phyloP scores from a whole-genome alignment of 2,329 filamentous ascomycete genomes.

The Venturia oleaginea region DNA sequence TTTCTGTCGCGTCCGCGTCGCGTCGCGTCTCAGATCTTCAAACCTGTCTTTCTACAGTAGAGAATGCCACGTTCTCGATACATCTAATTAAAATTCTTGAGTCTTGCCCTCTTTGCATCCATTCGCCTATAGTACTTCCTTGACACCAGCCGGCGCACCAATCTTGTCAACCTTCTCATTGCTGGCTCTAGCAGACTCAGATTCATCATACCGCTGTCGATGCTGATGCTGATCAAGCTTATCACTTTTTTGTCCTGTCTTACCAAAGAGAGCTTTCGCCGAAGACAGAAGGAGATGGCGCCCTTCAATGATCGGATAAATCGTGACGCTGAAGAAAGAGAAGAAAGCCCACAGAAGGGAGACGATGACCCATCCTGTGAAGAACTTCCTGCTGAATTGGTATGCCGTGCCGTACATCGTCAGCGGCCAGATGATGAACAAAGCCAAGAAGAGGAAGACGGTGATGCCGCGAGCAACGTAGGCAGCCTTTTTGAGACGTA shows the following conservation, averaged over 20 bases:
- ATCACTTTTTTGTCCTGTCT: background rate
- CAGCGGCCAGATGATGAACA: conserved; percentile 16
- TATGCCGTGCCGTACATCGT: conserved; percentile 15
- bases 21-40: too few species aligned
- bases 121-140: background rate
- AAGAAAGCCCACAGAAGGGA: conserved; percentile 8
- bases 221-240: conserved; percentile 6
- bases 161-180: background rate
- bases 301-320: conserved; percentile 9
- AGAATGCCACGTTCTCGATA: too few species aligned
- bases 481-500: conserved; percentile 2
- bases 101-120: too few species aligned
- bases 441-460: conserved; percentile 5
- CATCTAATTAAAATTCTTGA: too few species aligned
- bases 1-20: too few species aligned
- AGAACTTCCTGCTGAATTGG: conserved; percentile 12
- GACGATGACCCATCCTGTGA: conserved; percentile 7
- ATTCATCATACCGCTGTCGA: conserved; percentile 1
- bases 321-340: conserved; percentile 9
- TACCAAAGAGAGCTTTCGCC: conserved; percentile 4
- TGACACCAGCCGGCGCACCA: background rate
- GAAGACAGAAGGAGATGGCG: background rate
- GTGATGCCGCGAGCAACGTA: conserved; percentile 8
- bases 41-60: too few species aligned
- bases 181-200: background rate